Percentiles rank a stretch among this genome's conserved stretches.
These are phyloP conservation scores for Paraconiothyrium brasiliense DNA, from an alignment of 2,329 filamentous ascomycete species.

Conservation along the genomic window DNA sequence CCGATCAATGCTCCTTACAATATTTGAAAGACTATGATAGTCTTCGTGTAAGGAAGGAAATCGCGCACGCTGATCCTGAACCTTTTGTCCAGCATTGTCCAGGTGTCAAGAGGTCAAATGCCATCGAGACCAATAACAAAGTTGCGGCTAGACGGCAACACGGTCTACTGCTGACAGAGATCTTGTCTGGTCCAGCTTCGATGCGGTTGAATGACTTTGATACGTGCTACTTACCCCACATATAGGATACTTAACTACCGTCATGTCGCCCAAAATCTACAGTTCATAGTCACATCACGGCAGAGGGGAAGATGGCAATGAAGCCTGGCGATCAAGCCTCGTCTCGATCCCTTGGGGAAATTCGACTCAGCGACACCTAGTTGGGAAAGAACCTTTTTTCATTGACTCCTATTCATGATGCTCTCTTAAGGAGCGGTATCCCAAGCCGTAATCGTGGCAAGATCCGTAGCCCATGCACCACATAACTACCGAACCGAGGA, in stretches of 20 bases:
- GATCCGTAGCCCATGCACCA: constrained; percentile 90
- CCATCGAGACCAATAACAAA: not conserved
- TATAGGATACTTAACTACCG: not conserved
- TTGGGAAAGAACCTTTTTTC: constrained; percentile 52
- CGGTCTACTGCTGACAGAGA: not conserved
- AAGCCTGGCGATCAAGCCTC: constrained; percentile 97
- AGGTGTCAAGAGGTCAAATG: not conserved
- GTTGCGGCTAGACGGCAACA: not conserved
- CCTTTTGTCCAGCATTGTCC: not conserved
- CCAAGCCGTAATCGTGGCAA: constrained; percentile 93
- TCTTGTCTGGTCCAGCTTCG: not conserved
- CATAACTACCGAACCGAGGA: constrained; percentile 47
- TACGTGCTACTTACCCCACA: not conserved
- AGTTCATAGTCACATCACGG: constrained; percentile 19
- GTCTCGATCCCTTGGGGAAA: constrained; percentile 60
- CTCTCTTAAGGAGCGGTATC: constrained; percentile 65
- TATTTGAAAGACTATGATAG: no score
- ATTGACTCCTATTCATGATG: constrained; percentile 78
- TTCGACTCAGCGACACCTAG: constrained; percentile 90
- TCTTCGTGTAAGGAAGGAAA: no score
- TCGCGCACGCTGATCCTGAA: not conserved
- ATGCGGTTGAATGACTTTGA: not conserved
- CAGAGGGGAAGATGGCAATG: constrained; percentile 74
- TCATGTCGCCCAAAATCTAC: not conserved
- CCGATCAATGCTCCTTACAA: no score